Evolutionary conservation across 257 asterid species (phyloP).

Genomic region (Solanum paucissectum): DNA sequence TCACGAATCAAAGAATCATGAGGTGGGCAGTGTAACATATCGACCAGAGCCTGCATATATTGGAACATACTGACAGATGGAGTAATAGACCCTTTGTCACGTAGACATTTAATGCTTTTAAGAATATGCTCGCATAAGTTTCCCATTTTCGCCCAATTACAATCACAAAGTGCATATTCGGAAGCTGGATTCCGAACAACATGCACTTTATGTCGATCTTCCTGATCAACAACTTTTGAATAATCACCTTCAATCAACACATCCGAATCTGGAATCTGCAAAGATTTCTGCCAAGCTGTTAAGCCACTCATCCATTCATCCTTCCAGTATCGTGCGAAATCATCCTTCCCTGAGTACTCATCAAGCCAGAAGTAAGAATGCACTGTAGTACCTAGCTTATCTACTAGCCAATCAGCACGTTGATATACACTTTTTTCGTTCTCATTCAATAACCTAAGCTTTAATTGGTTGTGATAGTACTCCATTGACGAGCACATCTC

Average conservation of each 20-base stretch:
- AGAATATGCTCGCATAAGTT: conserved; percentile 78
- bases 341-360: conserved; percentile 71
- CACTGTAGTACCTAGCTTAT: conserved; percentile 71
- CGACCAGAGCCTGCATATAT: conserved; percentile 60
- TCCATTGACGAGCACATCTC: conserved; percentile 86
- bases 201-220: conserved; percentile 31
- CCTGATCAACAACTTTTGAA: conserved; percentile 45
- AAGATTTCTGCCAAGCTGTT: conserved; percentile 75
- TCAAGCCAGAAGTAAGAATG: conserved; percentile 94
- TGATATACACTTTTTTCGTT: conserved; percentile 45
- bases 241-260: conserved; percentile 46
- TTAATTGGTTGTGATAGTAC: conserved; percentile 77
- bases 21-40: conserved; percentile 48
- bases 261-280: conserved; percentile 54
- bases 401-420: conserved; percentile 83
- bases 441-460: conserved; percentile 63
- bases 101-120: conserved; percentile 48
- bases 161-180: conserved; percentile 77
- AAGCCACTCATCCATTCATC: conserved; percentile 83
- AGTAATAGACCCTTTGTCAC: conserved; percentile 33
- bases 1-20: conserved; percentile 76
- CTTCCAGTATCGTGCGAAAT: conserved; percentile 75
- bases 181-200: conserved; percentile 63
- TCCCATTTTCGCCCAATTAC: conserved; percentile 71
- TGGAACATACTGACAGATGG: conserved; percentile 66